These are phyloP conservation scores for Xylaria curta DNA, from an alignment of 495 filamentous ascomycete species.

Conservation along the genomic window DNA sequence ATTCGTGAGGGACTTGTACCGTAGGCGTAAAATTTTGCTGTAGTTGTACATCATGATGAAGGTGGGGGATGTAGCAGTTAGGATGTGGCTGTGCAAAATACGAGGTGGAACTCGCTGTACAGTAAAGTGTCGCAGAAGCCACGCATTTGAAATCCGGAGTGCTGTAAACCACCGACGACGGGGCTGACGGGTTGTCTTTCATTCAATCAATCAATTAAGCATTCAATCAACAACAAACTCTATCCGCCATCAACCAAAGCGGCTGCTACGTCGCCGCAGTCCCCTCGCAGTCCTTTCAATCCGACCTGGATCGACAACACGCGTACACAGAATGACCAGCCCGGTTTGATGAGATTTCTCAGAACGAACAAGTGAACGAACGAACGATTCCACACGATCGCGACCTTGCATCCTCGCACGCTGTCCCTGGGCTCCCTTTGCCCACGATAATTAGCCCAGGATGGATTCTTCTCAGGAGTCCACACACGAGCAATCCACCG, in stretches of 20 bases:
- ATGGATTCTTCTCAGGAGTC: conserved; percentile 39
- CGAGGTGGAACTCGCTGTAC: background rate
- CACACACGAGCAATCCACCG: conserved; percentile 36
- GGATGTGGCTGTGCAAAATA: conserved; percentile 13
- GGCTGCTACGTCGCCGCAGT: background rate
- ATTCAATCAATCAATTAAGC: background rate
- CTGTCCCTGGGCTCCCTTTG: conserved; percentile 5
- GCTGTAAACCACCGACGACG: conserved; percentile 7
- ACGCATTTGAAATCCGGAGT: conserved; percentile 24
- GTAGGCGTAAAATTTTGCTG: background rate
- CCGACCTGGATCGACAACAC: background rate
- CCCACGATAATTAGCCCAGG: conserved; percentile 9
- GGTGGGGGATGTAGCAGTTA: no score
- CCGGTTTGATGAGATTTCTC: background rate
- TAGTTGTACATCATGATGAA: no score
- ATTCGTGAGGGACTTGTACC: background rate
- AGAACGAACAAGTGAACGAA: background rate
- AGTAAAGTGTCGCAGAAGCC: conserved; percentile 25
- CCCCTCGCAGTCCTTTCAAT: background rate
- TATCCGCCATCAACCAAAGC: background rate
- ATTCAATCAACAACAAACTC: background rate
- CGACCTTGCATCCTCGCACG: background rate
- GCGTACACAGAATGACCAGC: background rate
- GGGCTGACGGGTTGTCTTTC: background rate
- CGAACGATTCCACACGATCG: background rate